Evolutionary conservation across 768 basidiomycete genomes (phyloP).

Genomic region (Phaeolepiota aurea): DNA sequence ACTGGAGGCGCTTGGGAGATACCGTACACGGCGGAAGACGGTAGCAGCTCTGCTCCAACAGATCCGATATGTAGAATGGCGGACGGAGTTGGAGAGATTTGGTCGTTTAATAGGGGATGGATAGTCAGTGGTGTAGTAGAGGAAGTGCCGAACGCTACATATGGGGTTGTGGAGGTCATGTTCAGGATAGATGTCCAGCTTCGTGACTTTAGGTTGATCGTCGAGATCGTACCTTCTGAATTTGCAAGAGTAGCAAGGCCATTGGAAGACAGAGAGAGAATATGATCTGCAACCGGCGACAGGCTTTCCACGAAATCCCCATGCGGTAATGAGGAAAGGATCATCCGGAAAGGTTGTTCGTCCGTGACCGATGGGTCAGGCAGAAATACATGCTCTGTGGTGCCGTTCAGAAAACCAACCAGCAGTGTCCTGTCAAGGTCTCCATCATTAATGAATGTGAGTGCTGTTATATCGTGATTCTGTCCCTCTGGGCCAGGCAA

Average conservation of each 20-base stretch:
- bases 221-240: slow-evolving; percentile 12
- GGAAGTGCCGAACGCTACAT: slow-evolving; percentile 61
- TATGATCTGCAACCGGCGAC: slow-evolving; percentile 29
- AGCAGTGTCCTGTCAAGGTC: slow-evolving; percentile 35
- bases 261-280: slow-evolving; percentile 51
- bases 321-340: slow-evolving; percentile 21
- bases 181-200: slow-evolving; percentile 61
- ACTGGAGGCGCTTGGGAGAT: slow-evolving; percentile 52
- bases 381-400: slow-evolving; percentile 35
- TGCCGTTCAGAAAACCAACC: slow-evolving; percentile 55
- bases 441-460: slow-evolving; percentile 39
- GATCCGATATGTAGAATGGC: slow-evolving; percentile 35
- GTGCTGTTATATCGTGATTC: slow-evolving; percentile 44
- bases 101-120: slow-evolving; percentile 40
- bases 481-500: slow-evolving; percentile 24
- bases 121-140: slow-evolving; percentile 52
- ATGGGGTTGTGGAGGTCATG: slow-evolving; percentile 41
- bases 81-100: slow-evolving; percentile 37
- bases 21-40: slow-evolving; percentile 61
- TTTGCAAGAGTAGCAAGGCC: slow-evolving; percentile 39
- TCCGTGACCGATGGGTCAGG: slow-evolving; percentile 9
- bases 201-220: slow-evolving; percentile 37
- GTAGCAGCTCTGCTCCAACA: slow-evolving; percentile 12
- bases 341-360: slow-evolving; percentile 9
- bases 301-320: slow-evolving; percentile 50